Evolutionary conservation across 2,329 filamentous ascomycete species (phyloP).

Genomic region (Blastomyces gilchristii): DNA sequence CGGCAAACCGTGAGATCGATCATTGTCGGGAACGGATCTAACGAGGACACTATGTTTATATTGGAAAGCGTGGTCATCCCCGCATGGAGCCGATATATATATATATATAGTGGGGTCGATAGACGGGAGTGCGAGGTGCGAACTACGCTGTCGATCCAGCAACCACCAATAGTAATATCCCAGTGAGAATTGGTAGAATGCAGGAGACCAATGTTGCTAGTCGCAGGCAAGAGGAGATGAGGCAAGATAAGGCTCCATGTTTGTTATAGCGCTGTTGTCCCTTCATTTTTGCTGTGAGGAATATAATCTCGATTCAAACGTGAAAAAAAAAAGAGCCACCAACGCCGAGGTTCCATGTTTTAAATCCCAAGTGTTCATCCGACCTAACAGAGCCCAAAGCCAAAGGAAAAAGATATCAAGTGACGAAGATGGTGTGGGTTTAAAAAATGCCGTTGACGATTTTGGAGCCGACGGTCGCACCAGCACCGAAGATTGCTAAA

Average conservation of each 20-base stretch:
- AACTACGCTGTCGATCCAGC: background rate
- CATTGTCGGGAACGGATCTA: background rate
- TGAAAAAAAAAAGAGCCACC: constrained; percentile 2
- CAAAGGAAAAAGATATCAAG: background rate
- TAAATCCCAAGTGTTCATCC: constrained; percentile 5
- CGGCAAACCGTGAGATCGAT: background rate
- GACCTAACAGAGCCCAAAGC: constrained; percentile 2
- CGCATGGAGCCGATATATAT: background rate
- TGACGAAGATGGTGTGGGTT: constrained; percentile 20
- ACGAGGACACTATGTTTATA: too few species aligned
- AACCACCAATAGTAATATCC: background rate
- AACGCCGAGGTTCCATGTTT: constrained; percentile 6
- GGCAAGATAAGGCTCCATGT: background rate
- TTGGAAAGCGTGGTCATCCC: background rate
- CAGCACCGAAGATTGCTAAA: constrained; percentile 78
- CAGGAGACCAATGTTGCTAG: background rate
- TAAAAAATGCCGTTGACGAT: constrained; percentile 87
- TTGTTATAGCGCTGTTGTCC: background rate
- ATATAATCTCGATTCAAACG: background rate
- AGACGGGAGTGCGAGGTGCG: background rate
- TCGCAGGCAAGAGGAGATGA: background rate
- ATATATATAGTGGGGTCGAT: background rate
- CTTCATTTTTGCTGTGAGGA: background rate
- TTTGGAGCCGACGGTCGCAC: constrained; percentile 80
- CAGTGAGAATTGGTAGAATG: background rate